phyloP scores from a whole-genome alignment of 139 green algal genomes.

The Desmodesmus armatus region DNA sequence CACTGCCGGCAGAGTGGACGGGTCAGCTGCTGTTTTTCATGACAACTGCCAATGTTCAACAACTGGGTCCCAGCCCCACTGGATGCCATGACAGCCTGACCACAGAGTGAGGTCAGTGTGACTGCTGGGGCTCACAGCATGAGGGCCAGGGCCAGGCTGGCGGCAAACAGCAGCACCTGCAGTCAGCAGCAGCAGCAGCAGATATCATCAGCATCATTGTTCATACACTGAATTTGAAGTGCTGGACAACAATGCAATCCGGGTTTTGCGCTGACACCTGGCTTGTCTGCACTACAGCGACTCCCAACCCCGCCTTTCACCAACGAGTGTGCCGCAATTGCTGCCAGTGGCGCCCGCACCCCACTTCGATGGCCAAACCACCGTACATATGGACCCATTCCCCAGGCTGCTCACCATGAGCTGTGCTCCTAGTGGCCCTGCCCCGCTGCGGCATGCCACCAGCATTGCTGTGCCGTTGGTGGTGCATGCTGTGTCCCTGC shows the following conservation, averaged over 20 bases:
- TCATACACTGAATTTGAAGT: not conserved
- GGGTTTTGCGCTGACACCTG: not conserved
- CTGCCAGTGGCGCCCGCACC: not conserved
- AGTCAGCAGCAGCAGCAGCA: not conserved
- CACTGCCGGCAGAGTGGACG: too few relatives aligned
- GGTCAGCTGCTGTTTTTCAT: too few relatives aligned
- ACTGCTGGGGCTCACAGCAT: too few relatives aligned
- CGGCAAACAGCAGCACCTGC: too few relatives aligned
- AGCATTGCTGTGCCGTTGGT: constrained; percentile 8
- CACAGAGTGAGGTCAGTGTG: too few relatives aligned
- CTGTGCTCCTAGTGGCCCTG: not conserved
- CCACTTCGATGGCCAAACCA: not conserved
- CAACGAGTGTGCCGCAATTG: not conserved
- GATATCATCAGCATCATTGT: not conserved
- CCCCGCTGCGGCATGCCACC: not conserved
- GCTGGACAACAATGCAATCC: not conserved
- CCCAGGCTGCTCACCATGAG: not conserved
- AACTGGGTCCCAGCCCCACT: too few relatives aligned
- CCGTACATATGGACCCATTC: not conserved
- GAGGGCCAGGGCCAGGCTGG: too few relatives aligned
- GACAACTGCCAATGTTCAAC: too few relatives aligned
- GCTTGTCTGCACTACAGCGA: not conserved
- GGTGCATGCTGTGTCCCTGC: not conserved
- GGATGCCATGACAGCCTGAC: too few relatives aligned
- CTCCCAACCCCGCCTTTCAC: not conserved